Base-by-base conservation (phyloP, 441 rosid species). In the Adansonia gregorii region DNA sequence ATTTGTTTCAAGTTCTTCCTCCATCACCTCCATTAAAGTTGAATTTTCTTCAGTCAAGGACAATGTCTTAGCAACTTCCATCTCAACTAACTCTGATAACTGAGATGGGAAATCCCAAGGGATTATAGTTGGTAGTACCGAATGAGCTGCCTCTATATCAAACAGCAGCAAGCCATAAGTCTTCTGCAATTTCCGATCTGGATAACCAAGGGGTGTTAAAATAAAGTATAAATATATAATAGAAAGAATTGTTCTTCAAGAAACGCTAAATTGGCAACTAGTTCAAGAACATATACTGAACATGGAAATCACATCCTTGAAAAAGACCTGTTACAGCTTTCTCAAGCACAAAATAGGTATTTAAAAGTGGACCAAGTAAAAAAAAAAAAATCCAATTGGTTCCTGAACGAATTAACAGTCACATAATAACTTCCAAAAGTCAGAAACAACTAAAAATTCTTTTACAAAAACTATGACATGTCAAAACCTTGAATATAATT, bases 91-190 rank as follows among this genome's bases (percentile, higher is more conserved):
- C 87, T 88, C 94, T 77, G 97, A 90, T 77, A 96, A 77, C 60
- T 83, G 88, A 70, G 98, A 96, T 76, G 97, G 98, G 78, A 90
- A 89, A 78, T 58, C 85, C 90, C 92, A 92, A 19, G 93, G 86
- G 61, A 93, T 86, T 72, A 91, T 78, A 82, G 87, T 84, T 73
- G 95, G 98, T 74, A 93, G 85, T 69, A 89, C 68, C 67, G 49
- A 73, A 80, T 96, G 94, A 55, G 8, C 86, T 86, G 83, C 88
- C 56, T 90, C 91, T 67, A 79, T 88, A 82, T 89, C 89, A 85
- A 91, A 90, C 70, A 86, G 78, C 75, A 78, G 77, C 60, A 80
- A 82, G 75, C 71, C 51, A 54, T 74, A 75, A 20, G 77, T 70
- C 82, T 52, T 80, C 66, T n/a, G 73, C 49, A 66, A 15, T 81